Evolutionary conservation across 129 eudicot genomes (phyloP), one percentile per base, ranked within the genome.

Genomic region (Centaurea solstitialis): DNA sequence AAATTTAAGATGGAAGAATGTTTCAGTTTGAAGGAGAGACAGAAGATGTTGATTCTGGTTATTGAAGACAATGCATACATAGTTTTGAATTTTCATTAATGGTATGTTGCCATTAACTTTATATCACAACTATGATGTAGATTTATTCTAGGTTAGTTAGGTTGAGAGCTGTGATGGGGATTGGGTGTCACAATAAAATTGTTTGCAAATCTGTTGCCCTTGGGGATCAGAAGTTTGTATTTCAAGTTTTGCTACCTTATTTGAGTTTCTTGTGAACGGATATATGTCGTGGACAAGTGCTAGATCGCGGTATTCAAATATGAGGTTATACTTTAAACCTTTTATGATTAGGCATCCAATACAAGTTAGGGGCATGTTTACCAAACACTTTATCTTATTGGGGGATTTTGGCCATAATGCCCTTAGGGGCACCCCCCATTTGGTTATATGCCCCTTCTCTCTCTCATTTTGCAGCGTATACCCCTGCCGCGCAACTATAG

Each of bases 91-190:
- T 47, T 17, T 80, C 0, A 72, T 59, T 12, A 9, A 17, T 15
- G 23, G 64, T 72, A 75, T 81, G 66, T 82, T 76, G 24, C 30
- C 73, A 62, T 71, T 20, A 66, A 24, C 30, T 75, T 65, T 50
- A 39, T 50, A 39, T 76, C 37, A 70, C 81, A 82, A 22, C 69
- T 82, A 76, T 82, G 82, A 70, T 76, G 68, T 76, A 59, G 72
- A 30, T 76, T 26, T 20, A 20, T 57, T 57, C 9, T n/a, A 67
- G 39, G 53, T 53, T 65, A 9, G 45, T 39, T 66, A 39, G 66
- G 66, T 43, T 24, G 43, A 41, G 75, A 70, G 77, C 70, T 69
- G 5, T 41, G 68, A 70, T 41, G 28, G 39, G 78, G 64, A 5
- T 70, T 76, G 2, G 59, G 3, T 28, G 67, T 57, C 18, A 5